phyloP scores from a whole-genome alignment of 1,139 yeast species.

The Yamadazyma friedrichii region DNA sequence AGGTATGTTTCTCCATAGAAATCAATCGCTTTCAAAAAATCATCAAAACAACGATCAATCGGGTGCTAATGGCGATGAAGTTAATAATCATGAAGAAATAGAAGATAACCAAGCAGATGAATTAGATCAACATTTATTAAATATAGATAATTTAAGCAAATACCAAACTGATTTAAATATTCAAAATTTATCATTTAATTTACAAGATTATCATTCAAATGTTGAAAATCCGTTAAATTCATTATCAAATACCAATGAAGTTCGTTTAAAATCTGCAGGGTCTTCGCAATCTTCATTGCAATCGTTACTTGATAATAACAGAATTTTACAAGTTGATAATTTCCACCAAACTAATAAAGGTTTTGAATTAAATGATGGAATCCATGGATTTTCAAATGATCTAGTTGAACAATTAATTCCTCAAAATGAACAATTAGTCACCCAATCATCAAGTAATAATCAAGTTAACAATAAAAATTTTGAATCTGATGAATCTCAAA shows the following conservation, averaged over 20 bases:
- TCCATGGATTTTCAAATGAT: conserved; percentile 43
- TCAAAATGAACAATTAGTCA: conserved; percentile 5
- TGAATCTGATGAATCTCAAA: conserved; percentile 15
- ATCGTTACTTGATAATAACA: conserved; percentile 37
- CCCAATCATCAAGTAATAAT: not conserved
- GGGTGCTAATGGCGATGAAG: too few species aligned
- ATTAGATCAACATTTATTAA: conserved; percentile 37
- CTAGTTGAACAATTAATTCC: conserved; percentile 38
- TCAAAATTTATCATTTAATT: conserved; percentile 33
- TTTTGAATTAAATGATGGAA: conserved; percentile 42
- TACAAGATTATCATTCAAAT: conserved; percentile 25
- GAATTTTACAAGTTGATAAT: conserved; percentile 28
- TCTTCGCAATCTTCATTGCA: conserved; percentile 48
- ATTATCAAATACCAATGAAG: conserved; percentile 28
- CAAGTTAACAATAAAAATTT: conserved; percentile 1
- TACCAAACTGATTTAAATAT: conserved; percentile 33
- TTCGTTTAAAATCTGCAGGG: conserved; percentile 34
- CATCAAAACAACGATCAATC: too few species aligned
- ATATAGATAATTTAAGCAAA: conserved; percentile 28
- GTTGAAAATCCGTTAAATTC: conserved; percentile 38
- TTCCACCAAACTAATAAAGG: conserved; percentile 27
- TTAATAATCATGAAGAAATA: conserved; percentile 7
- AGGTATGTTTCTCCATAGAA: conserved; percentile 27
- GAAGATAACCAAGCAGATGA: conserved; percentile 17
- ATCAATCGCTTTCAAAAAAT: conserved; percentile 1